A percentile compares a stretch with the other conserved stretches of the same genome.
Conservation (phyloP, 495 filamentous ascomycete genomes). For the Aspergillus baeticus region DNA sequence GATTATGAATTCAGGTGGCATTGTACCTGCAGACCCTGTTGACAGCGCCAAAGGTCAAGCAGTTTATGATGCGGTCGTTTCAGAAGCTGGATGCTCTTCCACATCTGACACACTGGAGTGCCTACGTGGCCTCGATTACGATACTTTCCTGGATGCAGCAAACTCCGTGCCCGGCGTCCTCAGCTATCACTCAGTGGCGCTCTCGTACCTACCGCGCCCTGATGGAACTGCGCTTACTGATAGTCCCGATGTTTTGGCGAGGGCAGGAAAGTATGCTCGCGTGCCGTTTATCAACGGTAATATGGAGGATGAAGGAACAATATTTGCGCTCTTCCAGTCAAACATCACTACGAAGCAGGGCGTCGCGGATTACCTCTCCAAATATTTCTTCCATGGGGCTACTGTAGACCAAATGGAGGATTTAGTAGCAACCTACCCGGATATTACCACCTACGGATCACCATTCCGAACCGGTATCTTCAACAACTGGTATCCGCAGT, state of each 20-base stretch:
- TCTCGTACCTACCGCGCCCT: conserved; percentile 65
- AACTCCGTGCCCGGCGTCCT: conserved; percentile 66
- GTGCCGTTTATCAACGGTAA: conserved; percentile 60
- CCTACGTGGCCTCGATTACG: conserved; percentile 58
- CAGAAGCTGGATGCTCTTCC: conserved; percentile 55
- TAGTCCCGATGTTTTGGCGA: conserved; percentile 53
- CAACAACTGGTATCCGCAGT: conserved; percentile 70
- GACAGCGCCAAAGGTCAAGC: conserved; percentile 62
- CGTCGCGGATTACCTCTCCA: conserved; percentile 57
- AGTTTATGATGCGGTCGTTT: conserved; percentile 63
- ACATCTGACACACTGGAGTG: conserved; percentile 59
- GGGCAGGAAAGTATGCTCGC: conserved; percentile 51
- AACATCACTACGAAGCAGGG: conserved; percentile 60
- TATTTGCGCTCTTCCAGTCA: conserved; percentile 60
- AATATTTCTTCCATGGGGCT: conserved; percentile 56
- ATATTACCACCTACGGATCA: conserved; percentile 50
- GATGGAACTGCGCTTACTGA: conserved; percentile 57
- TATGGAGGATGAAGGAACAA: conserved; percentile 61
- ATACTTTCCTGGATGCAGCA: conserved; percentile 58
- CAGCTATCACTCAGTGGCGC: conserved; percentile 60
- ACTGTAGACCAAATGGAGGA: conserved; percentile 38
- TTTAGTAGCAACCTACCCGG: conserved; percentile 57
- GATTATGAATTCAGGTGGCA: conserved; percentile 71
- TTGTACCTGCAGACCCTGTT: conserved; percentile 62
- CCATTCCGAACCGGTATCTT: conserved; percentile 63